Evolutionary conservation across 352 stramenopile genomes (phyloP).

Genomic region (Phytophthora sp.): DNA sequence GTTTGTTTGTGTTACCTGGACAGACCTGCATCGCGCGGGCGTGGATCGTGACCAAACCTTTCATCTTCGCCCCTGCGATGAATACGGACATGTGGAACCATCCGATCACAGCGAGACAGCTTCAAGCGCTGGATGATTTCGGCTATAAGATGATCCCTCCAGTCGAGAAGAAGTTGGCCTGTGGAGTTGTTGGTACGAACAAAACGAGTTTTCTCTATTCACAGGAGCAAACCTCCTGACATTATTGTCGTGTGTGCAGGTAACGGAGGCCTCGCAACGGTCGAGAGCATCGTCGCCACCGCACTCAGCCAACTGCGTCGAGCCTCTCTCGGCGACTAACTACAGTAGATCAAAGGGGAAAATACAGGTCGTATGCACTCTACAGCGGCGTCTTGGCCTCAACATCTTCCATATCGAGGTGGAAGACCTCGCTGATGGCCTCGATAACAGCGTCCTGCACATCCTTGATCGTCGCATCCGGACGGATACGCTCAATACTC

Average conservation of each 20-base stretch:
- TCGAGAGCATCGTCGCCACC: slow-evolving; percentile 61
- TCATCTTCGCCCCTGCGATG: slow-evolving; percentile 96
- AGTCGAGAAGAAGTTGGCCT: slow-evolving; percentile 94
- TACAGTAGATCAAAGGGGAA: slow-evolving; percentile 27
- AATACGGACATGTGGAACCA: slow-evolving; percentile 99
- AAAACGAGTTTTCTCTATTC: slow-evolving; percentile 28
- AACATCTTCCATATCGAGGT: slow-evolving; percentile 62
- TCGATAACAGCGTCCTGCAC: slow-evolving; percentile 76
- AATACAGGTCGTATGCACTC: slow-evolving; percentile 26
- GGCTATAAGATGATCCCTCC: slow-evolving; percentile 87
- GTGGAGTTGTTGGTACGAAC: slow-evolving; percentile 89
- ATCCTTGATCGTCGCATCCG: slow-evolving; percentile 53
- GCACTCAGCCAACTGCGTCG: slow-evolving; percentile 36
- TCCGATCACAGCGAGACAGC: slow-evolving; percentile 88
- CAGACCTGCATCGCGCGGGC: slow-evolving; percentile 92
- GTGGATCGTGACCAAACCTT: slow-evolving; percentile 93
- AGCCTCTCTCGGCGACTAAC: slow-evolving; percentile 20
- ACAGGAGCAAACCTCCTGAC: slow-evolving; percentile 12
- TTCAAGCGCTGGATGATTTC: slow-evolving; percentile 63
- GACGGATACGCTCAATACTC: slow-evolving; percentile 70
- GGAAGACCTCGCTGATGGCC: slow-evolving; percentile 74
- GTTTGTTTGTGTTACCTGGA: neutral
- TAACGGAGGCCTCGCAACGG: slow-evolving; percentile 69
- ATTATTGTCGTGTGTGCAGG: slow-evolving; percentile 37
- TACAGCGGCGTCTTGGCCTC: slow-evolving; percentile 46